These are phyloP conservation scores for Sporobolomyces phaffii DNA, from an alignment of 768 basidiomycete species.

Conservation along the genomic window DNA sequence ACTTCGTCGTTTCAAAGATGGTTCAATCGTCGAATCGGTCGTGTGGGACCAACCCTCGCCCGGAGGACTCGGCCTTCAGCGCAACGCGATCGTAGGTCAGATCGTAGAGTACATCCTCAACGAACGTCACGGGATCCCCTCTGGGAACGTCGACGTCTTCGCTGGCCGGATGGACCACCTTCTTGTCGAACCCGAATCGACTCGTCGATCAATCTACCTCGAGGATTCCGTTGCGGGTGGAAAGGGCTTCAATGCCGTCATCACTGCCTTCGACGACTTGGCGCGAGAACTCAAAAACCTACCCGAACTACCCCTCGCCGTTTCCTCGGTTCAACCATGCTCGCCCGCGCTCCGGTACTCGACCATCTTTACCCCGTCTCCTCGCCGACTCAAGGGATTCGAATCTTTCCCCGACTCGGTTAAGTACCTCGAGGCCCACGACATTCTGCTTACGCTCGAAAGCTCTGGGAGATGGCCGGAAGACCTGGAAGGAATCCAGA, in stretches of 20 bases:
- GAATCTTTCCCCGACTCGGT: constrained; percentile 18
- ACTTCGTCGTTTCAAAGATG: constrained; percentile 90
- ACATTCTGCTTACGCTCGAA: constrained; percentile 80
- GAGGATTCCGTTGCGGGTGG: constrained; percentile 45
- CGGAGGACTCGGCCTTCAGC: constrained; percentile 55
- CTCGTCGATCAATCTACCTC: constrained; percentile 45
- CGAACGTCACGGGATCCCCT: constrained; percentile 64
- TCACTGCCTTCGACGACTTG: constrained; percentile 71
- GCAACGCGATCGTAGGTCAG: constrained; percentile 65
- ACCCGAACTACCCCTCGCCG: constrained; percentile 65
- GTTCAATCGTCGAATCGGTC: constrained; percentile 84
- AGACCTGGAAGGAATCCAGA: constrained; percentile 83
- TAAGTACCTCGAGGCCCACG: constrained; percentile 60
- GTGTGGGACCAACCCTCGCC: constrained; percentile 66
- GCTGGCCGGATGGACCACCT: constrained; percentile 45
- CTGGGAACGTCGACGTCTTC: constrained; percentile 49
- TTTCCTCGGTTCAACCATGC: constrained; percentile 68
- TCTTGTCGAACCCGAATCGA: constrained; percentile 44
- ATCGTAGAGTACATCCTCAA: constrained; percentile 69
- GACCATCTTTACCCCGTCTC: constrained; percentile 68
- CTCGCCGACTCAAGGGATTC: constrained; percentile 52
- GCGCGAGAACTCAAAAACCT: constrained; percentile 69
- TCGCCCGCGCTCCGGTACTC: constrained; percentile 76
- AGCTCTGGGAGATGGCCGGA: constrained; percentile 92
- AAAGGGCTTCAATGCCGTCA: constrained; percentile 52